Conservation (phyloP, 2,329 filamentous ascomycete species). For the Tolypocladium sp. region DNA sequence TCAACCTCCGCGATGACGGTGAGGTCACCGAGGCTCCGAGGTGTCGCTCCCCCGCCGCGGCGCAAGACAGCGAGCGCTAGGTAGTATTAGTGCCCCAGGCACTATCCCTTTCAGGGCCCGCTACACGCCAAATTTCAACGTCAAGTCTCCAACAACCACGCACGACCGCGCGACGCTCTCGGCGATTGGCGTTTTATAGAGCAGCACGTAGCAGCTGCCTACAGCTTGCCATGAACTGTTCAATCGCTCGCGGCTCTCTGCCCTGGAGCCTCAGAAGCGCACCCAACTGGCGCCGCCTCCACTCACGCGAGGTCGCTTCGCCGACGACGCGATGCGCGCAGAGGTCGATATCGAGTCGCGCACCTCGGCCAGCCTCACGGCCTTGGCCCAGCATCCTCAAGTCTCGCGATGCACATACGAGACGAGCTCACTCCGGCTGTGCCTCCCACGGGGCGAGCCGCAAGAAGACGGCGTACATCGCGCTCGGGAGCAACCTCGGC, state of each 20-base stretch:
- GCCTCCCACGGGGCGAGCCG: constrained; percentile 23
- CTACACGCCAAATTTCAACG: background rate
- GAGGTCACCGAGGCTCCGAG: background rate
- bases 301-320: background rate
- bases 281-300: background rate
- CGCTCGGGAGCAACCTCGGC: constrained; percentile 86
- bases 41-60: background rate
- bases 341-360: background rate
- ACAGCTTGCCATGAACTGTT: background rate
- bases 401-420: background rate
- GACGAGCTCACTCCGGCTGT: constrained; percentile 19
- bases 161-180: background rate
- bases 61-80: background rate
- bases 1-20: no score
- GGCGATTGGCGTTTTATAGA: background rate
- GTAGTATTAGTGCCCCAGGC: background rate
- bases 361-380: background rate
- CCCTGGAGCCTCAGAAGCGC: background rate
- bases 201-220: background rate
- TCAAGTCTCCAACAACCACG: background rate
- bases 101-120: background rate
- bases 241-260: background rate
- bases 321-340: background rate
- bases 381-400: background rate
- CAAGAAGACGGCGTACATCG: constrained; percentile 60